Conservation (phyloP, 768 basidiomycete species). For the Terana coerulea region DNA sequence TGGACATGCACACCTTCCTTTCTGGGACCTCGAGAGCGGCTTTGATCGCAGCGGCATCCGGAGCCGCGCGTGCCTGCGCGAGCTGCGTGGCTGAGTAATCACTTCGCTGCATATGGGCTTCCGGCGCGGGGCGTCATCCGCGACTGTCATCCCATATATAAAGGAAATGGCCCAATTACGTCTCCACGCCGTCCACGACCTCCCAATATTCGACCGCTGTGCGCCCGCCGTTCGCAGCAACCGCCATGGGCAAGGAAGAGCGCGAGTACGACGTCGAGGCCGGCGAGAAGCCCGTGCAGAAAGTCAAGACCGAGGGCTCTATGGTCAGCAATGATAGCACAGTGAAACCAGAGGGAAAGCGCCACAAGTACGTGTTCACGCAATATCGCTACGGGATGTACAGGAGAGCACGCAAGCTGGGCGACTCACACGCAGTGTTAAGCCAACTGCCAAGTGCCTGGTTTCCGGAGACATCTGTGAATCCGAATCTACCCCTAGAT, state of each 20-base stretch:
- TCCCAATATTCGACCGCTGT: background rate
- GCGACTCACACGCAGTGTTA: too few relatives aligned
- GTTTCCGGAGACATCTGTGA: too few relatives aligned
- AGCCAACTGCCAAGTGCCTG: too few relatives aligned
- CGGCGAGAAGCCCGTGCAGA: background rate
- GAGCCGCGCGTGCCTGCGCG: too few relatives aligned
- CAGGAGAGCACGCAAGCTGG: background rate
- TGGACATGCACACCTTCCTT: too few relatives aligned
- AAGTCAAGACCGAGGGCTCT: background rate
- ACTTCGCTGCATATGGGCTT: background rate
- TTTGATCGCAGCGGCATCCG: too few relatives aligned
- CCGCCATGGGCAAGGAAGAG: slow-evolving; percentile 5
- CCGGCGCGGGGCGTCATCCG: background rate
- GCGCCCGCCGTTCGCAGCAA: background rate
- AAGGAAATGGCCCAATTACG: too few relatives aligned
- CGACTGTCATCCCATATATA: background rate
- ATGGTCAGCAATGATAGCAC: background rate
- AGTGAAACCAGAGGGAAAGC: background rate
- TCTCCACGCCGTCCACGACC: background rate
- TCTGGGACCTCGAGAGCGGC: too few relatives aligned
- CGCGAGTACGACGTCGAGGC: slow-evolving; percentile 11
- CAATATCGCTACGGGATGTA: background rate
- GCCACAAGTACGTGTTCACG: background rate
- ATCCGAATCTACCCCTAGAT: too few relatives aligned
- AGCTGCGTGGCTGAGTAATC: background rate